Conservation (phyloP, 768 basidiomycete species). For the Brasilioporus rufonigricans region DNA sequence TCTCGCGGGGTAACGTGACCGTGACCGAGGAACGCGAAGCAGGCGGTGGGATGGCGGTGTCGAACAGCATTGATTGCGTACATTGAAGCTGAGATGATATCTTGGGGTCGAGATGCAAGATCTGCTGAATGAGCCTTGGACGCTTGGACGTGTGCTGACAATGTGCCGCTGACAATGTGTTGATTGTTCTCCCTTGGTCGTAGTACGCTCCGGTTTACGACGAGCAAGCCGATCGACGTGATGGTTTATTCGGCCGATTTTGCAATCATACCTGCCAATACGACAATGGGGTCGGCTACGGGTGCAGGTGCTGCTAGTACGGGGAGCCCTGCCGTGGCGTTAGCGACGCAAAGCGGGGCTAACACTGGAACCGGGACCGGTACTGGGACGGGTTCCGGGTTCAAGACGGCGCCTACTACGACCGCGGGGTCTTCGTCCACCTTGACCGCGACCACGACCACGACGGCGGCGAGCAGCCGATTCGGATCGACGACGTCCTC, state of each 20-base stretch:
- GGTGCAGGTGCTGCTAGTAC: neutral
- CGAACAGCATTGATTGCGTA: neutral
- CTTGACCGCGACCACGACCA: conserved; percentile 2
- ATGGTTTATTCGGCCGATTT: conserved; percentile 55
- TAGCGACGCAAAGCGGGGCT: conserved; percentile 7
- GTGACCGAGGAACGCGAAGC: conserved; percentile 6
- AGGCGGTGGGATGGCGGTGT: conserved; percentile 12
- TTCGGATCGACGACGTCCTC: conserved; percentile 3
- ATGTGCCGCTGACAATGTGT: neutral
- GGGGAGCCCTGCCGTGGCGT: neutral
- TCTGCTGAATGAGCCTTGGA: neutral
- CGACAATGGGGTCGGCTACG: neutral
- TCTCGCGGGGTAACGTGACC: conserved; percentile 1
- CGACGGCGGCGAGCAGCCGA: neutral
- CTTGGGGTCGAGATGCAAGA: conserved; percentile 10
- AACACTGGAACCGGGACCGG: neutral
- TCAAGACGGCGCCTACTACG: conserved; percentile 1
- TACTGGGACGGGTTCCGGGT: conserved; percentile 2
- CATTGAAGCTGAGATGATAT: neutral
- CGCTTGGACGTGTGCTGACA: neutral
- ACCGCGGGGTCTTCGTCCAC: conserved; percentile 3
- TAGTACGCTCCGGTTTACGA: conserved; percentile 35
- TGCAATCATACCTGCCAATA: conserved; percentile 32
- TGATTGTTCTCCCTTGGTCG: neutral
- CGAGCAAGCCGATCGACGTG: conserved; percentile 19